phyloP scores from a whole-genome alignment of 768 basidiomycete species.

The Rhizopogon vulgaris region DNA sequence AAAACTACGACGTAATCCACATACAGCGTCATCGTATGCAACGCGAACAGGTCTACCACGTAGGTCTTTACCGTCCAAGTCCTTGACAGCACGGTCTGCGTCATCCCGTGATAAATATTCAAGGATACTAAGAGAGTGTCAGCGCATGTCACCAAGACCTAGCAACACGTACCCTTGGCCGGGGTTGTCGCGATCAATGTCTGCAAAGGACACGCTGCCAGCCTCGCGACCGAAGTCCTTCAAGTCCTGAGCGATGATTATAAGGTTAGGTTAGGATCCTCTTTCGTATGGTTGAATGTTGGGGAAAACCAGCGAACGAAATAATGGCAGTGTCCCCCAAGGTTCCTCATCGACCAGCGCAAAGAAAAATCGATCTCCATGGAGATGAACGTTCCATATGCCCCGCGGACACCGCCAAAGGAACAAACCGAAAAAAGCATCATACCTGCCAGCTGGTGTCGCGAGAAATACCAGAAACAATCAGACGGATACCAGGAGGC shows the following conservation, averaged over 20 bases:
- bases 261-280: conserved; percentile 10
- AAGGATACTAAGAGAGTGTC: conserved; percentile 53
- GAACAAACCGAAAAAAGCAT: conserved; percentile 24
- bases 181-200: conserved; percentile 82
- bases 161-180: conserved; percentile 70
- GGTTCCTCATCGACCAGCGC: not conserved
- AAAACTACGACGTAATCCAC: conserved; percentile 17
- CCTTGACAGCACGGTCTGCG: conserved; percentile 88
- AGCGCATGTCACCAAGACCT: conserved; percentile 4
- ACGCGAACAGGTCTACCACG: conserved; percentile 80
- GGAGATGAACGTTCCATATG: not conserved
- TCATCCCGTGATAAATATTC: conserved; percentile 88
- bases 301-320: conserved; percentile 7
- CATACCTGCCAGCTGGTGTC: conserved; percentile 99
- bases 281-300: conserved; percentile 4
- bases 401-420: conserved; percentile 1
- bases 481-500: conserved; percentile 76
- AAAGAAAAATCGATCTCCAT: not conserved
- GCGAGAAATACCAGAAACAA: conserved; percentile 84
- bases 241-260: conserved; percentile 67
- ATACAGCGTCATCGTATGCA: conserved; percentile 53
- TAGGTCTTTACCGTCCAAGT: conserved; percentile 81
- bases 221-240: conserved; percentile 97
- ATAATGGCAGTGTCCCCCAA: not conserved
- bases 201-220: conserved; percentile 89